Base-by-base conservation (phyloP, 805 yeast genomes). In the Cyberlindnera mycetangii region DNA sequence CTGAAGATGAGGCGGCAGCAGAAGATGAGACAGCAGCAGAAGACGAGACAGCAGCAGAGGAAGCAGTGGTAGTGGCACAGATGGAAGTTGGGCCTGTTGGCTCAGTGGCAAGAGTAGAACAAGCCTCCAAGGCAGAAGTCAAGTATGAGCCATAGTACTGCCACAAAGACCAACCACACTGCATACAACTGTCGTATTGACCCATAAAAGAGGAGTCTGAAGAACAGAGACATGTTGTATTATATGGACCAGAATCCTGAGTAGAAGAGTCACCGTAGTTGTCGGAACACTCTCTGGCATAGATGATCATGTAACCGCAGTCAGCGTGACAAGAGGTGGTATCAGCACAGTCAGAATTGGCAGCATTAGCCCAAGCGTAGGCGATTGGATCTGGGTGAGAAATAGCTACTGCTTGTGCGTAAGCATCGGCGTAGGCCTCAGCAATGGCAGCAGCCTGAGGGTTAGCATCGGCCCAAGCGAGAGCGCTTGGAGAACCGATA, bases 111-210 rank as follows among this genome's bases (percentile, higher is more conserved):
- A 52, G 19, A 10, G 51, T 46, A 16, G 47, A 36, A 53, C 69
- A 65, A 20, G 49, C 59, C 16, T 48, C 56, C 37, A 64, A 45
- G 8, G 68, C 61, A 15, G 54, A 48, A 5, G 56, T 41, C 37
- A 66, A 55, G 53, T 51, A 64, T 1, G 49, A 39, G 17, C 59
- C 60, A 50, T 66, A 66, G 52, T 65, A 61, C 25, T 55, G 45
- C 66, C 65, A 66, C 41, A 66, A 49, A 44, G 69, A 65, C 70
- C 69, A 66, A 38, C 70, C 71, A 56, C 71, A 66, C 30, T 59
- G 65, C 45, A 66, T 55, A 56, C 71, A 66, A 6, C 50, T 52
- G n/a, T 52, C 52, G 34, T 59, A 59, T 36, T 51, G 47, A 3
- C 16, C 30, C 40, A 45, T 42, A 51, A 58, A 60, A 18, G 43